These are phyloP conservation scores for Fonsecaea nubica DNA, from an alignment of 2,329 filamentous ascomycete genomes.

Conservation along the genomic window DNA sequence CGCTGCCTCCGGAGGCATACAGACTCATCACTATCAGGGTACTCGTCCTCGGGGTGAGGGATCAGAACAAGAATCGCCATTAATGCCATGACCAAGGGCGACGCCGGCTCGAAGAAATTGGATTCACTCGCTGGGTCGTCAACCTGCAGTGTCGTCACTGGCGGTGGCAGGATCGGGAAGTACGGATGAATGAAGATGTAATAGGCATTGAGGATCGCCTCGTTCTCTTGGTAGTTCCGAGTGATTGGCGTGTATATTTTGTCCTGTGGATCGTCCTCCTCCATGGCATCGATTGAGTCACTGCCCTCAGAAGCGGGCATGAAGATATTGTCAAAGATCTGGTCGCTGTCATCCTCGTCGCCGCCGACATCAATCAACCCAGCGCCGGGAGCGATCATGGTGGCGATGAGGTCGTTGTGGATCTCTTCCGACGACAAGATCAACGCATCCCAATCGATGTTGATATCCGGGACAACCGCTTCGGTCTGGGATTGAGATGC, in stretches of 20 bases:
- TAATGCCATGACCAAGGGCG: constrained; percentile 22
- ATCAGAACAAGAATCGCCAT: constrained; percentile 23
- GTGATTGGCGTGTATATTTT: background rate
- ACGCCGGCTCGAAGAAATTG: constrained; percentile 20
- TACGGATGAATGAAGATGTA: constrained; percentile 29
- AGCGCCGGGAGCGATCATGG: constrained; percentile 26
- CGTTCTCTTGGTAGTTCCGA: constrained; percentile 13
- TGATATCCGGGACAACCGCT: background rate
- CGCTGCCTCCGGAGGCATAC: constrained; percentile 12
- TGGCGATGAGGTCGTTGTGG: constrained; percentile 21
- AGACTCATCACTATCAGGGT: constrained; percentile 13
- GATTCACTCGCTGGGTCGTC: constrained; percentile 16
- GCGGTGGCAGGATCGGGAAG: constrained; percentile 25
- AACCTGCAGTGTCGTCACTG: constrained; percentile 4
- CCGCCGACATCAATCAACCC: constrained; percentile 18
- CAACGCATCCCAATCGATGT: constrained; percentile 18
- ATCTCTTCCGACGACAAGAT: constrained; percentile 16
- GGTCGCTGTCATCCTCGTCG: constrained; percentile 16
- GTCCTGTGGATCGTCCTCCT: background rate
- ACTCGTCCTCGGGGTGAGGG: constrained; percentile 20
- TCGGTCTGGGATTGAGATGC: background rate
- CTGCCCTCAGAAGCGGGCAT: background rate
- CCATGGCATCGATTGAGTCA: background rate
- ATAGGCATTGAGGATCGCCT: constrained; percentile 24
- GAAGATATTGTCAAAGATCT: constrained; percentile 26